Evolutionary conservation across 176 grass and related monocot species (phyloP).

Genomic region (Eremochloa ophiuroides): DNA sequence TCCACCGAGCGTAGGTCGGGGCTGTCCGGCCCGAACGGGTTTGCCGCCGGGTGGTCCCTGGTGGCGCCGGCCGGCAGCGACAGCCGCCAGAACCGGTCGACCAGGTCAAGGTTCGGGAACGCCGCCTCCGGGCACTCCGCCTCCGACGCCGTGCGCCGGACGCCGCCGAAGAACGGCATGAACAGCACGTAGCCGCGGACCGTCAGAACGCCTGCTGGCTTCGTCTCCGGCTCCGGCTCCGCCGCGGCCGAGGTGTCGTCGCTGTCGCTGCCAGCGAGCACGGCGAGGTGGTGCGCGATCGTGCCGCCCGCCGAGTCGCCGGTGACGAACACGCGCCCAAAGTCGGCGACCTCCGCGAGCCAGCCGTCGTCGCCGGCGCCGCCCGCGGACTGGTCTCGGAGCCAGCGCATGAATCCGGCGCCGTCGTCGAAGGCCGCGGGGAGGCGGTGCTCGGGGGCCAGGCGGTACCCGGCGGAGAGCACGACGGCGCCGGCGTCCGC

Average conservation of each 20-base stretch:
- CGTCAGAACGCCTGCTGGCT: not conserved
- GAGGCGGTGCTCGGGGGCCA: constrained; percentile 73
- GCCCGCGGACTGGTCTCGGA: not conserved
- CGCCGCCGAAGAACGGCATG: constrained; percentile 89
- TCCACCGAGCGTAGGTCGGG: constrained; percentile 32
- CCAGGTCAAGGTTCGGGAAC: constrained; percentile 55
- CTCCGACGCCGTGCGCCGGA: constrained; percentile 50
- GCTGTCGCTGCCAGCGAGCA: not conserved
- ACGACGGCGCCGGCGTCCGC: constrained; percentile 52
- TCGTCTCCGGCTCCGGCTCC: not conserved
- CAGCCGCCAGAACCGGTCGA: constrained; percentile 81
- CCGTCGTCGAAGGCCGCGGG: constrained; percentile 60
- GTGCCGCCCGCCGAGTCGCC: constrained; percentile 80
- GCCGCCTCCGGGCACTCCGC: constrained; percentile 40
- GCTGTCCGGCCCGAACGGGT: constrained; percentile 77
- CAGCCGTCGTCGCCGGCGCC: not conserved
- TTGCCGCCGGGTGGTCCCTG: constrained; percentile 62
- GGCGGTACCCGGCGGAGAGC: constrained; percentile 69
- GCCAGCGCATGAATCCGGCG: constrained; percentile 34
- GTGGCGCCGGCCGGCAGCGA: constrained; percentile 59
- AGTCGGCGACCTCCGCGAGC: constrained; percentile 58
- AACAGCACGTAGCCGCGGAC: constrained; percentile 52
- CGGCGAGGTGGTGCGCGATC: constrained; percentile 73
- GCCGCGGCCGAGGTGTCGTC: not conserved
- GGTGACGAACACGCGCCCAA: constrained; percentile 57